Evolutionary conservation across 805 yeast species (phyloP).

Genomic region (Teunomyces atbi): DNA sequence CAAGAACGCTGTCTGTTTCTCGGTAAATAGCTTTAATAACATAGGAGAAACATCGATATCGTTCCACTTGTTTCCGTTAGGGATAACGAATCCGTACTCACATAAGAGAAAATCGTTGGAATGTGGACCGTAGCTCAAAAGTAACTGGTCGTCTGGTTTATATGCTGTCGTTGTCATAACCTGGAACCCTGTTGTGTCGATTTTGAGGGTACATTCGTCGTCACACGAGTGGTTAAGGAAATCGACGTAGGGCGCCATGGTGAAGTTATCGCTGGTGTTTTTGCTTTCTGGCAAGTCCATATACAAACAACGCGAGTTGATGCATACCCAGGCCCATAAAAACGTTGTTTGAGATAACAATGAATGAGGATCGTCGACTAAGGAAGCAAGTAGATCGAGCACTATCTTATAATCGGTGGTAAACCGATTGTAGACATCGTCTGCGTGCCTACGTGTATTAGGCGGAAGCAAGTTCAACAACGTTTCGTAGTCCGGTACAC

Average conservation of each 20-base stretch:
- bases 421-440: slow-evolving; percentile 43
- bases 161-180: slow-evolving; percentile 35
- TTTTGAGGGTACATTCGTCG: slow-evolving; percentile 52
- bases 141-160: slow-evolving; percentile 55
- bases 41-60: slow-evolving; percentile 58
- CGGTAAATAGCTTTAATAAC: slow-evolving; percentile 34
- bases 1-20: slow-evolving; percentile 45
- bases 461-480: slow-evolving; percentile 44
- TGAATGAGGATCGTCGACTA: slow-evolving; percentile 1
- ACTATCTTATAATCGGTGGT: slow-evolving; percentile 44
- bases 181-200: slow-evolving; percentile 49
- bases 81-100: slow-evolving; percentile 81
- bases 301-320: slow-evolving; percentile 88
- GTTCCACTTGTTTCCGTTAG: slow-evolving; percentile 59
- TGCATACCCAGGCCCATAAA: slow-evolving; percentile 79
- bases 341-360: slow-evolving; percentile 25
- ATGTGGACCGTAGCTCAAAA: slow-evolving; percentile 84
- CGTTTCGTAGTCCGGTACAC: slow-evolving; percentile 21
- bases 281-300: slow-evolving; percentile 60
- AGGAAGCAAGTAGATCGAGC: slow-evolving; percentile 17
- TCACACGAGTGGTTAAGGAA: slow-evolving; percentile 71
- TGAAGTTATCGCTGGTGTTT: slow-evolving; percentile 62
- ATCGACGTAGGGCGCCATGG: slow-evolving; percentile 91
- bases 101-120: slow-evolving; percentile 75
- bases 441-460: slow-evolving; percentile 38